These are phyloP conservation scores for Durio zibethinus DNA, from an alignment of 345 rosid genomes.

Conservation along the genomic window DNA sequence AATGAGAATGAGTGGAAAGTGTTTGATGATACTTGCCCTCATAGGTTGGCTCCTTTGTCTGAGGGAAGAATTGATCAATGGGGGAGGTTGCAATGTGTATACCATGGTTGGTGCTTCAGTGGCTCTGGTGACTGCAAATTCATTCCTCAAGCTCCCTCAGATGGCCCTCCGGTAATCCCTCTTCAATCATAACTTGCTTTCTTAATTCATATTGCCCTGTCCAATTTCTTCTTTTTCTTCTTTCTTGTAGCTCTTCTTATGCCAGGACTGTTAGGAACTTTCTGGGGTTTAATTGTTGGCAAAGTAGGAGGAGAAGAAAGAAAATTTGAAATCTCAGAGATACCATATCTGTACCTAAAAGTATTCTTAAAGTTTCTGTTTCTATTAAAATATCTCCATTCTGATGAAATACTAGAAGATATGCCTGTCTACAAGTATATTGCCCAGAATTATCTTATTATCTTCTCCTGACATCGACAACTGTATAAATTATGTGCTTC, in stretches of 20 bases:
- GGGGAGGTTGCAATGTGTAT: slow-evolving; percentile 71
- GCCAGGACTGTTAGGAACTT: background rate
- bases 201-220: background rate
- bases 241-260: background rate
- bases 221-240: background rate
- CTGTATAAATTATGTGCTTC: background rate
- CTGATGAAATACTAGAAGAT: background rate
- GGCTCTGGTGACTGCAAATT: slow-evolving; percentile 76
- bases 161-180: slow-evolving; percentile 70
- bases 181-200: too few species aligned
- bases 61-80: slow-evolving; percentile 20
- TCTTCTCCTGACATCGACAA: too few species aligned
- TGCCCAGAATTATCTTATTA: background rate
- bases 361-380: background rate
- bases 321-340: background rate
- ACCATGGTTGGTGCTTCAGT: slow-evolving; percentile 89
- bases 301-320: background rate
- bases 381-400: background rate
- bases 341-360: background rate
- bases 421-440: background rate
- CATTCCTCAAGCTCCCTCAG: slow-evolving; percentile 77
- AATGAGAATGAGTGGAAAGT: slow-evolving; percentile 47
- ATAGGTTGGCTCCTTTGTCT: slow-evolving; percentile 31
- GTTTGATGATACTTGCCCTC: slow-evolving; percentile 38
- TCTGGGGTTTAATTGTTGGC: background rate